Base-by-base conservation (phyloP, 805 yeast species). In the Monosporozyma aerobia region DNA sequence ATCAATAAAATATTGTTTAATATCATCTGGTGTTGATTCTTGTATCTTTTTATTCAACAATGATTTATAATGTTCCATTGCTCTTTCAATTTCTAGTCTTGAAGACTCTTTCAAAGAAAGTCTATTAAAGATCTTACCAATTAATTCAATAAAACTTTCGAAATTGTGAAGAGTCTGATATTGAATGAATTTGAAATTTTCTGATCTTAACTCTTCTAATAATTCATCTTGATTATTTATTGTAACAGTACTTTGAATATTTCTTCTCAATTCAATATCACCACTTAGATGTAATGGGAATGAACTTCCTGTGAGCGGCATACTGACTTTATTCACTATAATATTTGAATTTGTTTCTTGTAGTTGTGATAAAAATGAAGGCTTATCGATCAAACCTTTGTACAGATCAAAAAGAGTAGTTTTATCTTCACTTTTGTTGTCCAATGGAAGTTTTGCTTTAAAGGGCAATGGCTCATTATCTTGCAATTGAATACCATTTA, bases 41-140 rank as follows among this genome's bases (percentile, higher is more conserved):
- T 56, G 52, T 13, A 63, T 59, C 27, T 57, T 60, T 32, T 60
- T 59, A 5, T 51, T 44, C 16, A 65, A 48, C 0, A 63, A 54
- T 45, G 62, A 58, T 32, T 59, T 62, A n/a, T 63, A 55, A 22
- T 58, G 49, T 5, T 57, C 55, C 43, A 67, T 50, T 51, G 63
- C 64, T 40, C 59, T 58, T 2, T 56, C 47, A 43, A 65, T 61
- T 41, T 50, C 56, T 37, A 58, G 61, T 43, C 60, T 59, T 16
- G 65, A 63, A 8, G 65, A 55, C 37, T 58, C 59, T 44, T 63
- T 65, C 48, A 67, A 60, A 19, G 67, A 63, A 25, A 65, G 48
- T 46, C 57, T 61, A 22, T 62, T 59, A 41, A 67, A 65, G 11
- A 65, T 59, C 23, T 59, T 61, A n/a, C 62, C 51, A n/a, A 67